Base-by-base conservation (phyloP, 1,284 basidiomycete genomes). In the Ustilago loliicola region DNA sequence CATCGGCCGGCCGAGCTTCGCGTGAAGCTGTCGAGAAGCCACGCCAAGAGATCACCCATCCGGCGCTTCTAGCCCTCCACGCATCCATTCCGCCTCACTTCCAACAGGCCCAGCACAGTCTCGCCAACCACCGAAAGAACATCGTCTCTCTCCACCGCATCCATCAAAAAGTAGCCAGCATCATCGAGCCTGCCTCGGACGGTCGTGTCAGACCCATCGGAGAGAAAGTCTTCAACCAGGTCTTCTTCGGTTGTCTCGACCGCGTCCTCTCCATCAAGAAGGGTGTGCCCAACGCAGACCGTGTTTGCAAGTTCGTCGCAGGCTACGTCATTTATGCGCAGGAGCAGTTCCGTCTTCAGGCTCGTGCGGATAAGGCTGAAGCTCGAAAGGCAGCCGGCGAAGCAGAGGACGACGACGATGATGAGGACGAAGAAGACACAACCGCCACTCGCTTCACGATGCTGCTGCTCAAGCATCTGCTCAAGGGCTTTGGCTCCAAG, bases 101-200 rank as follows among this genome's bases (percentile, higher is more conserved):
- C 69, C 92, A 94, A 64, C 93, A 98, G 86, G 92, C 91, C 0
- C 96, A 98, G 86, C 87, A 88, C 47, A 92, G 94, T 0, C 87
- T 92, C 11, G 93, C 95, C 8, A 95, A 94, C 85, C 95, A 94
- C 86, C 90, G 93, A 73, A 98, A 98, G 89, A 97, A 98, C 87
- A 90, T 92, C 68, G 93, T 95, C 57, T 91, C 92, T 0, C 90
- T 98, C 2, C 90, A 93, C 88, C 95, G 95, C 86, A 87, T 96
- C 47, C 95, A 97, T 79, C 82, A 88, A 21, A 90, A 92, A 77
- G 91, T 92, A 30, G 89, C 91, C 0, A 82, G 87, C 2, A 86
- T 92, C 76, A 91, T 89, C 3, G 90, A 92, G 68, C 57, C 58
- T 23, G 66, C 58, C 8, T 68, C 71, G 13, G 66, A 63, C 32